These are phyloP conservation scores for Penicillium sp. DNA, from an alignment of 2,329 filamentous ascomycete species.

Conservation along the genomic window DNA sequence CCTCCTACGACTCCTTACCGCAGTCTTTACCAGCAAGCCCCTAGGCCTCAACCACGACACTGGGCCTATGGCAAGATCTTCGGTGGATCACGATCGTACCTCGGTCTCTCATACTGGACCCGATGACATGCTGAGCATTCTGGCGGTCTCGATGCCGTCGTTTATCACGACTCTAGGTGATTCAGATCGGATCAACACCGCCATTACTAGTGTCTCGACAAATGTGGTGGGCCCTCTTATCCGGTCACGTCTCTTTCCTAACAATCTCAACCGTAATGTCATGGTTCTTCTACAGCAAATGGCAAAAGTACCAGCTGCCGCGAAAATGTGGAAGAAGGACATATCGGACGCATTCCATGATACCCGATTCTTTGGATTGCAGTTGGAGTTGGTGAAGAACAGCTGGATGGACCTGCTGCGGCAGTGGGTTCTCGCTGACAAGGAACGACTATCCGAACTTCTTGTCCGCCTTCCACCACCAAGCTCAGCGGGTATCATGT, in stretches of 20 bases:
- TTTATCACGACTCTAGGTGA: slow-evolving; percentile 82
- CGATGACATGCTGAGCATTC: slow-evolving; percentile 75
- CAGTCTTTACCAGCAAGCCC: slow-evolving; percentile 89
- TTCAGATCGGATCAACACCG: slow-evolving; percentile 75
- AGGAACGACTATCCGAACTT: slow-evolving; percentile 81
- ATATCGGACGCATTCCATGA: slow-evolving; percentile 91
- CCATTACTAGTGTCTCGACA: slow-evolving; percentile 76
- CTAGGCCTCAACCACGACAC: slow-evolving; percentile 67
- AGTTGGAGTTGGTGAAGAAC: slow-evolving; percentile 62
- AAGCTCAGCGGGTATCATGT: slow-evolving; percentile 92
- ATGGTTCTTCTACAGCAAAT: slow-evolving; percentile 75
- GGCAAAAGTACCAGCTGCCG: slow-evolving; percentile 71
- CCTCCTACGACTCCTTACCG: slow-evolving; percentile 81
- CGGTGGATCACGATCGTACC: slow-evolving; percentile 43
- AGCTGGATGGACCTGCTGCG: slow-evolving; percentile 81
- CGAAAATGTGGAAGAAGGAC: slow-evolving; percentile 92
- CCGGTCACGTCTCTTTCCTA: slow-evolving; percentile 81
- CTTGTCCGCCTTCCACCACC: slow-evolving; percentile 76
- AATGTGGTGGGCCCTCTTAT: slow-evolving; percentile 80
- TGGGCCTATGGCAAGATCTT: slow-evolving; percentile 40
- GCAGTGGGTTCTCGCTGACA: slow-evolving; percentile 83
- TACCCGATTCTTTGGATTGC: slow-evolving; percentile 74
- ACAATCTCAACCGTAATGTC: slow-evolving; percentile 71
- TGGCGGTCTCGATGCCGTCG: slow-evolving; percentile 75
- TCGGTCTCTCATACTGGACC: slow-evolving; percentile 51